Conservation (phyloP, 2,329 filamentous ascomycete genomes). For the Botryosphaeria dothidea region DNA sequence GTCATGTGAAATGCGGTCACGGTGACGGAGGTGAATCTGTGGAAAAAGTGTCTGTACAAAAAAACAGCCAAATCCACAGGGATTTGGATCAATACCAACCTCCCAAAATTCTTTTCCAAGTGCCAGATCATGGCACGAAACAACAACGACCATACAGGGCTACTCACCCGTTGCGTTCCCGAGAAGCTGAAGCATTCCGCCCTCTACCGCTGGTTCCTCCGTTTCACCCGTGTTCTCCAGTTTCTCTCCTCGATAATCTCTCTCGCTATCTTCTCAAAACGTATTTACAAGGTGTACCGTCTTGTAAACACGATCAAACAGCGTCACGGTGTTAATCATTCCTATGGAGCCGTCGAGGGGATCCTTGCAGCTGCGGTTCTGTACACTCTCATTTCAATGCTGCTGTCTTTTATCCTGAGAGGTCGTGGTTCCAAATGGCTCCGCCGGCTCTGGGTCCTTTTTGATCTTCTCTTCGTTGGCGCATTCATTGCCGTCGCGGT, state of each 20-base stretch:
- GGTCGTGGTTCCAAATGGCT: conserved; percentile 32
- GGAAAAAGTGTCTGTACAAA: too few species aligned
- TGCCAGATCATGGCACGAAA: not conserved
- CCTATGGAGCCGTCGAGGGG: conserved; percentile 46
- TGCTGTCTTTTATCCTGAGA: conserved; percentile 38
- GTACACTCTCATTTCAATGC: conserved; percentile 43
- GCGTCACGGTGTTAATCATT: conserved; percentile 29
- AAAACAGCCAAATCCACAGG: too few species aligned
- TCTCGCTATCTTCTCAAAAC: conserved; percentile 46
- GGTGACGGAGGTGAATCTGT: too few species aligned
- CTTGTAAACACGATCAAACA: conserved; percentile 36
- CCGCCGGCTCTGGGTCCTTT: conserved; percentile 43
- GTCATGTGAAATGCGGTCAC: too few species aligned
- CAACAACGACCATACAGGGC: conserved; percentile 24
- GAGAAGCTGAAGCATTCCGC: conserved; percentile 25
- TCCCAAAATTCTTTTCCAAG: too few species aligned
- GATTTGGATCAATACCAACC: too few species aligned
- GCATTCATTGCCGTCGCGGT: conserved; percentile 46
- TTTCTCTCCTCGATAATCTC: conserved; percentile 47
- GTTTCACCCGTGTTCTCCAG: conserved; percentile 44
- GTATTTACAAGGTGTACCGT: conserved; percentile 43
- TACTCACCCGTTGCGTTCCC: conserved; percentile 34
- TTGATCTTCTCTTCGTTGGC: conserved; percentile 32
- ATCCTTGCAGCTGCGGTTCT: conserved; percentile 48
- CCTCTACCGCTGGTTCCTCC: conserved; percentile 34